Evolutionary conservation across 768 basidiomycete genomes (phyloP), one percentile per base, ranked within the genome.

Genomic region (Hypsizygus marmoreus): DNA sequence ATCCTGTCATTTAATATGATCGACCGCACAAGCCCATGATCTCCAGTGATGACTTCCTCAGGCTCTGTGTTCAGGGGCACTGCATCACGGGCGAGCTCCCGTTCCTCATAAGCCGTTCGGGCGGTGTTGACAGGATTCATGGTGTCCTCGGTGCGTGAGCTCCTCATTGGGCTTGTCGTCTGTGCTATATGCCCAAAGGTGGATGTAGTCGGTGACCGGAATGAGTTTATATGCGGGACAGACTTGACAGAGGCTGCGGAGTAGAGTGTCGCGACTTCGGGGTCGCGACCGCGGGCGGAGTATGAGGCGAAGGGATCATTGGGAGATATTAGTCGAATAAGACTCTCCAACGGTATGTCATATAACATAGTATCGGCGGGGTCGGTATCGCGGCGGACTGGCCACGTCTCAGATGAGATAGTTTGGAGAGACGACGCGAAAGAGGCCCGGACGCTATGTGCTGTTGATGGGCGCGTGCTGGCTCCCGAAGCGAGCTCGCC

Each of bases 51-150:
- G 10, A 87, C 65, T 43, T 80, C 78, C 53, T 91, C 90, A 0
- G 95, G 88, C 3, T 64, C 60, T 1, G 60, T 37, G 51, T 65
- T 60, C 2, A 84, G 53, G 53, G 88, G 75, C 46, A 72, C 54
- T 37, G 94, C 97, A 39, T 93, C 90, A 0, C 80, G 76, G 0
- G 89, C 90, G 4, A 95, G 72, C 51, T 99, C 97, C 11, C 92
- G 77, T 13, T 76, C 73, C 54, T 89, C 84, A 53, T 78, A 85
- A 6, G 75, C 73, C 1, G 73, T 69, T 6, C 76, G 77, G 0
- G 74, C 70, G 24, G 69, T 74, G 35, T 61, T 68, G 19, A 59
- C 29, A 10, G 62, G 64, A 43, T 73, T 56, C 42, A 70, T 53
- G 1, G 68, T 68, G 14, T 74, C 72, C 23, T 67, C 64, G 3